Evolutionary conservation across 1,139 yeast species (phyloP).

Genomic region (Yamadazyma mexicana): DNA sequence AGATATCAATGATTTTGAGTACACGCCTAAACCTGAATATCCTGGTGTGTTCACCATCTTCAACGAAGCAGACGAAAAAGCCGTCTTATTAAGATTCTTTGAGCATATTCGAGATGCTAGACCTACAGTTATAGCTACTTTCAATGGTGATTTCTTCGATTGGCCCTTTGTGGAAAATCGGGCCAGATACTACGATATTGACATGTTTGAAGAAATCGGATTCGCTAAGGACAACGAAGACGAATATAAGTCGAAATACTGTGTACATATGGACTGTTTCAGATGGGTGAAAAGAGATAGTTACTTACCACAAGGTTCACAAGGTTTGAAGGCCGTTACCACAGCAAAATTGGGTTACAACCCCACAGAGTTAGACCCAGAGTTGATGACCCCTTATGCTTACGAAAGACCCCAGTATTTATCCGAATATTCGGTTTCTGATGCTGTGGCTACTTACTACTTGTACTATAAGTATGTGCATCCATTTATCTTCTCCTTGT

Average conservation of each 20-base stretch:
- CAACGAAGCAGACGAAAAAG: constrained; percentile 85
- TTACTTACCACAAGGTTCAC: constrained; percentile 96
- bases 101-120: constrained; percentile 85
- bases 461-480: constrained; percentile 95
- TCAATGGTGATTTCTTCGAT: constrained; percentile 97
- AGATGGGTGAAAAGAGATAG: constrained; percentile 99
- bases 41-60: constrained; percentile 89
- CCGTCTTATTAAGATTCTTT: constrained; percentile 70
- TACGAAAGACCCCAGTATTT: constrained; percentile 87
- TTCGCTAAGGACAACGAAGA: constrained; percentile 88
- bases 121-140: constrained; percentile 96
- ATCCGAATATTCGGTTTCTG: constrained; percentile 97
- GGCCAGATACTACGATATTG: constrained; percentile 77
- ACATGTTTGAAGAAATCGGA: constrained; percentile 93
- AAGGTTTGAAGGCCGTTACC: constrained; percentile 97
- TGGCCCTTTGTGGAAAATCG: constrained; percentile 98
- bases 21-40: constrained; percentile 95
- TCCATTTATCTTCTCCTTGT: constrained; percentile 93
- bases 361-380: constrained; percentile 97
- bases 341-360: constrained; percentile 94
- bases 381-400: constrained; percentile 97
- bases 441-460: constrained; percentile 98
- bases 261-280: constrained; percentile 97
- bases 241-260: constrained; percentile 88
- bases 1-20: constrained; percentile 95